A percentile compares a stretch with the other conserved stretches of the same genome.
phyloP scores from a whole-genome alignment of 2,329 filamentous ascomycete genomes.

The Diaporthe amygdali region DNA sequence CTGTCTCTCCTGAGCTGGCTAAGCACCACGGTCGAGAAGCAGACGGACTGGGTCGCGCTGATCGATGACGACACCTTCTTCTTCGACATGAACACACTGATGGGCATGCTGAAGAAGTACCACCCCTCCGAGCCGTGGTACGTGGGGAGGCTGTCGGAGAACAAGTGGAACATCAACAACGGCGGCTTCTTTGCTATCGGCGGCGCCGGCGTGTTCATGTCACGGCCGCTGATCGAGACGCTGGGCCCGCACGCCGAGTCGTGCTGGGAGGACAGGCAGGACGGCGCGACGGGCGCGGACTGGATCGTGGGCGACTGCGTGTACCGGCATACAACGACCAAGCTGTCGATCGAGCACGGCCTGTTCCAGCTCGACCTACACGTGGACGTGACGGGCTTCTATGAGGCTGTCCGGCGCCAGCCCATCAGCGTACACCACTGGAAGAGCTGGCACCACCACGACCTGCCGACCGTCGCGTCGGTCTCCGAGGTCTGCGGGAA shows the following conservation, averaged over 20 bases:
- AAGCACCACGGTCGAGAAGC: slow-evolving; percentile 12
- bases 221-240: slow-evolving; percentile 41
- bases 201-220: slow-evolving; percentile 50
- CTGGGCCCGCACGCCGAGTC: slow-evolving; percentile 41
- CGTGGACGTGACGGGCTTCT: slow-evolving; percentile 48
- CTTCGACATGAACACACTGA: slow-evolving; percentile 42
- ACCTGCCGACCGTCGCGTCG: slow-evolving; percentile 41
- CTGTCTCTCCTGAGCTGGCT: slow-evolving; percentile 19
- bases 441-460: slow-evolving; percentile 37
- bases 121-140: slow-evolving; percentile 44
- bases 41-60: slow-evolving; percentile 44
- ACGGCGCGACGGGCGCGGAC: slow-evolving; percentile 39
- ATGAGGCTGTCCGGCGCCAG: slow-evolving; percentile 44
- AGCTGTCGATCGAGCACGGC: slow-evolving; percentile 44
- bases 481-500: slow-evolving; percentile 45
- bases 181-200: slow-evolving; percentile 50
- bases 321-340: slow-evolving; percentile 44
- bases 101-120: slow-evolving; percentile 41
- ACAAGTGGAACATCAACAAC: slow-evolving; percentile 43
- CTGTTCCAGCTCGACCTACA: slow-evolving; percentile 48
- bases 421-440: slow-evolving; percentile 51
- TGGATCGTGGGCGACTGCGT: slow-evolving; percentile 45
- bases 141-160: slow-evolving; percentile 47
- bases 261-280: slow-evolving; percentile 34
- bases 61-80: slow-evolving; percentile 54